Evolutionary conservation across 257 asterid genomes (phyloP).

Genomic region (Scutellaria barbata): DNA sequence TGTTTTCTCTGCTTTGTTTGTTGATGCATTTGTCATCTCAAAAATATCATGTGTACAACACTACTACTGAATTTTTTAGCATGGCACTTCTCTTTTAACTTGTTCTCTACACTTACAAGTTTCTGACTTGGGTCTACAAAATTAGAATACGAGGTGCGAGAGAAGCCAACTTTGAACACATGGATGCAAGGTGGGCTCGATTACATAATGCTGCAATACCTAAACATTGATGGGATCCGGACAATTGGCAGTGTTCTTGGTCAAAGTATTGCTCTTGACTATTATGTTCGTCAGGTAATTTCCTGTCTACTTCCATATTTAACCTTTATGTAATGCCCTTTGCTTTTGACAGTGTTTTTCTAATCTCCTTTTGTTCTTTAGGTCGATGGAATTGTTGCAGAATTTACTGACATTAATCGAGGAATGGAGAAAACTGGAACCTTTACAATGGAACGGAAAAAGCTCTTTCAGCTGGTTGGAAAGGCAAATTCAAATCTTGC

Average conservation of each 20-base stretch:
- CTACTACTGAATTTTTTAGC: background rate
- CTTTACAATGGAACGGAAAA: slow-evolving; percentile 88
- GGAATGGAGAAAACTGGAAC: slow-evolving; percentile 98
- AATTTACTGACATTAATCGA: slow-evolving; percentile 90
- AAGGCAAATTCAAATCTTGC: slow-evolving; percentile 98
- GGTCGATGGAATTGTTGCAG: slow-evolving; percentile 98
- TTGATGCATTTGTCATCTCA: slow-evolving; percentile 12
- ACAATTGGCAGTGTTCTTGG: slow-evolving; percentile 98
- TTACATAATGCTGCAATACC: slow-evolving; percentile 82
- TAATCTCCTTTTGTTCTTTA: slow-evolving; percentile 36
- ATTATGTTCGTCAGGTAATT: slow-evolving; percentile 94
- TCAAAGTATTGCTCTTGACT: slow-evolving; percentile 98
- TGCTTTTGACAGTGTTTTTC: background rate
- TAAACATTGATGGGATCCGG: slow-evolving; percentile 84
- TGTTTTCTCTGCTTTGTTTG: slow-evolving; percentile 16
- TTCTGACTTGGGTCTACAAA: slow-evolving; percentile 35
- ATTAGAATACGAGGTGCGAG: slow-evolving; percentile 91
- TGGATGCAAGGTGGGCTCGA: slow-evolving; percentile 99
- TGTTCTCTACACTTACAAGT: slow-evolving; percentile 21
- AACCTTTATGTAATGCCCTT: slow-evolving; percentile 21
- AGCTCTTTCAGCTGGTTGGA: slow-evolving; percentile 95
- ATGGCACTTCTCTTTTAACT: background rate
- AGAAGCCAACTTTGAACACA: slow-evolving; percentile 67
- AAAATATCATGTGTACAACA: slow-evolving; percentile 1
- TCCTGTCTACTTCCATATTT: slow-evolving; percentile 10